phyloP scores from a whole-genome alignment of 345 rosid species.

The Moricandia moricandioides region DNA sequence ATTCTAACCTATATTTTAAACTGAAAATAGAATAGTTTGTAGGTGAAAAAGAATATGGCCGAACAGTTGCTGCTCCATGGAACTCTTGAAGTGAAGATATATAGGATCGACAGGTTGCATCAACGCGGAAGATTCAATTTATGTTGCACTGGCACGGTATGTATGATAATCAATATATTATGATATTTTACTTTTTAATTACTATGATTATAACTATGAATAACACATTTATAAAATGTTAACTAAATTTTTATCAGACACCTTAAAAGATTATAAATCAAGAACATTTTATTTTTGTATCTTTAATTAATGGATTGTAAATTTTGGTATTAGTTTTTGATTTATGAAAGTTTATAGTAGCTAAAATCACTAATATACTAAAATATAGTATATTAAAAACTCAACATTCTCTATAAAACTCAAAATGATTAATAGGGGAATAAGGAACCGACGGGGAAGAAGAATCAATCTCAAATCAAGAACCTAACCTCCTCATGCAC shows the following conservation, averaged over 20 bases:
- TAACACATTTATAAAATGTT: neutral
- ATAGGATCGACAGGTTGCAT: conserved; percentile 46
- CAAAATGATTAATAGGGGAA: conserved; percentile 22
- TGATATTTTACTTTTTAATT: no score
- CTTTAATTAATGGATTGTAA: neutral
- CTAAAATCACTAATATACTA: neutral
- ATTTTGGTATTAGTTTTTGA: neutral
- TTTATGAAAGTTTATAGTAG: neutral
- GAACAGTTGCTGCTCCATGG: conserved; percentile 57
- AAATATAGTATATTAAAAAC: neutral
- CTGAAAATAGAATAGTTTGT: neutral
- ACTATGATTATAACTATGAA: neutral
- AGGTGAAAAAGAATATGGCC: conserved; percentile 24
- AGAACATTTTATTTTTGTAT: neutral
- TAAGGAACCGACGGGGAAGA: conserved; percentile 35
- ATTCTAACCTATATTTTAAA: neutral
- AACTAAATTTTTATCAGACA: neutral
- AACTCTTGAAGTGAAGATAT: conserved; percentile 48
- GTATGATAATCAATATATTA: neutral
- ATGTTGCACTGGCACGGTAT: conserved; percentile 44
- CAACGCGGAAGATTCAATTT: conserved; percentile 43
- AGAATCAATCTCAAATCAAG: conserved; percentile 39
- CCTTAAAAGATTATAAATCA: no score
- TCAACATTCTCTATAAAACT: neutral
- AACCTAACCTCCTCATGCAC: conserved; percentile 37